Conservation (phyloP, 805 yeast species). For the Wickerhamomyces subpelliculosus region DNA sequence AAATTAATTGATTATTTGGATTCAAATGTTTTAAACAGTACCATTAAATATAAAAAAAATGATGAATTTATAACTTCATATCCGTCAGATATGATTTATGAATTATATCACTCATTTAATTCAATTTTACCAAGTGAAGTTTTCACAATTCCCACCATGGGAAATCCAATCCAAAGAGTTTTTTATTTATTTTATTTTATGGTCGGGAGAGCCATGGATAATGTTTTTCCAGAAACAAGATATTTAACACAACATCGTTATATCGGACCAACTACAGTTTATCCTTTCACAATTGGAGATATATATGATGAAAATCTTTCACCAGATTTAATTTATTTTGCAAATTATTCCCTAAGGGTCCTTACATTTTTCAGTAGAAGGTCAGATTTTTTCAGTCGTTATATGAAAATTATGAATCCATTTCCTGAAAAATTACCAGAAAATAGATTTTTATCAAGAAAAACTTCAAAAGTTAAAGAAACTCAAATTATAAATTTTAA, state of each 20-base stretch:
- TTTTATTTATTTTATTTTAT: conserved; percentile 11
- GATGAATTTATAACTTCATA: conserved; percentile 10
- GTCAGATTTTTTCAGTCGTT: conserved; percentile 12
- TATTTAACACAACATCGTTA: conserved; percentile 14
- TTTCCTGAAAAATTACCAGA: conserved; percentile 12
- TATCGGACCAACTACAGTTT: conserved; percentile 18
- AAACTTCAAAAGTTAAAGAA: conserved; percentile 9
- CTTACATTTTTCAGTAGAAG: conserved; percentile 18
- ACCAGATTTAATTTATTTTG: conserved; percentile 5
- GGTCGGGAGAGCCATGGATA: conserved; percentile 14
- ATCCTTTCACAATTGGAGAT: conserved; percentile 12
- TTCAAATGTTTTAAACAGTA: conserved; percentile 1
- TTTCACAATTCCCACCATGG: conserved; percentile 5
- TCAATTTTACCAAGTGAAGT: conserved; percentile 15
- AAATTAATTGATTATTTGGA: conserved; percentile 7
- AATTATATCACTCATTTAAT: conserved; percentile 9
- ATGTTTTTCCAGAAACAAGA: conserved; percentile 18
- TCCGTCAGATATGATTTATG: conserved; percentile 10
- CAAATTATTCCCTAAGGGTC: conserved; percentile 13
- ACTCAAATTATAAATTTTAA: conserved; percentile 9
- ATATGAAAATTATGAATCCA: conserved; percentile 15
- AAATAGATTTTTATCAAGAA: conserved; percentile 17
- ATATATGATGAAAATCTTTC: conserved; percentile 3
- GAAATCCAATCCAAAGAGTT: conserved; percentile 9
- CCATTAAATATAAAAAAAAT: neutral